These are phyloP conservation scores for Candida gigantensis DNA, from an alignment of 1,139 yeast species.

Conservation along the genomic window DNA sequence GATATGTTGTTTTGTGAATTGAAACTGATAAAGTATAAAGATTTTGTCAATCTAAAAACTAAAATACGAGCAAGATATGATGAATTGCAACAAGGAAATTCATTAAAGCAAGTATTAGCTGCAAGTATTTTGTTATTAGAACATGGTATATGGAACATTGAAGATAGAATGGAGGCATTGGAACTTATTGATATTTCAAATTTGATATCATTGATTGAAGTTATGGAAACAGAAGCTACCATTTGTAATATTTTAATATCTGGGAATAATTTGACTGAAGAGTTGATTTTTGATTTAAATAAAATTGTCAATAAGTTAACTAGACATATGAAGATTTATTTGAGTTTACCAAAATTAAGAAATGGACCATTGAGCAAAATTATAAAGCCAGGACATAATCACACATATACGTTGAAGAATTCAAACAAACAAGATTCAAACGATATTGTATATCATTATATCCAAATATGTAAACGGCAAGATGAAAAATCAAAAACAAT, in stretches of 20 bases:
- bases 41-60: slow-evolving; percentile 46
- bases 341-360: background rate
- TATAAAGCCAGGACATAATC: slow-evolving; percentile 37
- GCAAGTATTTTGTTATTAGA: slow-evolving; percentile 55
- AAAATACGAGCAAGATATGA: slow-evolving; percentile 45
- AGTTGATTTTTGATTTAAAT: slow-evolving; percentile 15
- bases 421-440: slow-evolving; percentile 46
- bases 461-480: slow-evolving; percentile 54
- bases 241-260: slow-evolving; percentile 47
- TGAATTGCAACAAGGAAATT: slow-evolving; percentile 33
- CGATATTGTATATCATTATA: slow-evolving; percentile 49
- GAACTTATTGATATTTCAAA: slow-evolving; percentile 27
- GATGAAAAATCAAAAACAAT: slow-evolving; percentile 33
- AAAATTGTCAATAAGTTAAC: slow-evolving; percentile 17
- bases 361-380: slow-evolving; percentile 30
- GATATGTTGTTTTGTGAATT: slow-evolving; percentile 15
- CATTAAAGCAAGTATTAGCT: slow-evolving; percentile 46
- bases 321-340: slow-evolving; percentile 14
- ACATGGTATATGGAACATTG: slow-evolving; percentile 49
- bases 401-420: slow-evolving; percentile 23
- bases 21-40: slow-evolving; percentile 23
- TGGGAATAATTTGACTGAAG: slow-evolving; percentile 43
- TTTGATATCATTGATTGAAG: slow-evolving; percentile 26
- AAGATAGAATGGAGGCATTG: slow-evolving; percentile 46
- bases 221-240: slow-evolving; percentile 23